A percentile compares a stretch with the other conserved stretches of the same genome.
Conservation (phyloP, 495 filamentous ascomycete genomes). For the Podospora pseudopauciseta region DNA sequence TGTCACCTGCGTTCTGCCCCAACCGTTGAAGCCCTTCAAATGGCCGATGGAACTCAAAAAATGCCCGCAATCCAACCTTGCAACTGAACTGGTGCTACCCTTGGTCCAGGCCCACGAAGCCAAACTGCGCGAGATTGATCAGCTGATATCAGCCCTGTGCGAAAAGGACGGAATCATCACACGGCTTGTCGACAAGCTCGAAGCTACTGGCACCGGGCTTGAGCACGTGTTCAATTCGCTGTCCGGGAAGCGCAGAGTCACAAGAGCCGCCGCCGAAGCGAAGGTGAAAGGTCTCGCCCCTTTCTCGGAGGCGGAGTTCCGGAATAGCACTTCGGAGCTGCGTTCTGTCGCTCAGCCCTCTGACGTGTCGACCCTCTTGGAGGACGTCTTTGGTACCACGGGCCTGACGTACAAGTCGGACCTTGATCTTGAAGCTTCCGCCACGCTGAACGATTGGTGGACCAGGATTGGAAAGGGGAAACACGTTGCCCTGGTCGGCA, state of each 20-base stretch:
- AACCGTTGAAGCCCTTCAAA: conserved; percentile 61
- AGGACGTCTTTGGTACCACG: conserved; percentile 33
- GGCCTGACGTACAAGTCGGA: conserved; percentile 28
- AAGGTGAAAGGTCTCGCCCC: conserved; percentile 53
- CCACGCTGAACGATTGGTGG: conserved; percentile 48
- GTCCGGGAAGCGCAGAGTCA: conserved; percentile 47
- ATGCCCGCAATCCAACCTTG: conserved; percentile 50
- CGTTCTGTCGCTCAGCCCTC: conserved; percentile 28
- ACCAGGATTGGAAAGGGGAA: conserved; percentile 39
- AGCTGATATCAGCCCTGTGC: conserved; percentile 56
- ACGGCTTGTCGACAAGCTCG: conserved; percentile 75
- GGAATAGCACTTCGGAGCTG: conserved; percentile 23
- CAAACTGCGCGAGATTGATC: conserved; percentile 48
- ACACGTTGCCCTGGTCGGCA: conserved; percentile 21
- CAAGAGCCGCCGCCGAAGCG: conserved; percentile 44
- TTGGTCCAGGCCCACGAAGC: conserved; percentile 56
- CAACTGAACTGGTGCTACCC: conserved; percentile 64
- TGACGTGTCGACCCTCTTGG: conserved; percentile 36
- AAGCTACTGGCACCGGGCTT: conserved; percentile 62
- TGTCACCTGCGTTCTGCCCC: conserved; percentile 60
- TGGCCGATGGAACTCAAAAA: conserved; percentile 64
- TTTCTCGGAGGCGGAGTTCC: conserved; percentile 52
- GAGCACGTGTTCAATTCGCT: conserved; percentile 66
- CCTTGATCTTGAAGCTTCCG: conserved; percentile 30
- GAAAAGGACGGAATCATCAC: conserved; percentile 79